These are phyloP conservation scores for Aciculoconidium aculeatum DNA, from an alignment of 805 yeast species.

Conservation along the genomic window DNA sequence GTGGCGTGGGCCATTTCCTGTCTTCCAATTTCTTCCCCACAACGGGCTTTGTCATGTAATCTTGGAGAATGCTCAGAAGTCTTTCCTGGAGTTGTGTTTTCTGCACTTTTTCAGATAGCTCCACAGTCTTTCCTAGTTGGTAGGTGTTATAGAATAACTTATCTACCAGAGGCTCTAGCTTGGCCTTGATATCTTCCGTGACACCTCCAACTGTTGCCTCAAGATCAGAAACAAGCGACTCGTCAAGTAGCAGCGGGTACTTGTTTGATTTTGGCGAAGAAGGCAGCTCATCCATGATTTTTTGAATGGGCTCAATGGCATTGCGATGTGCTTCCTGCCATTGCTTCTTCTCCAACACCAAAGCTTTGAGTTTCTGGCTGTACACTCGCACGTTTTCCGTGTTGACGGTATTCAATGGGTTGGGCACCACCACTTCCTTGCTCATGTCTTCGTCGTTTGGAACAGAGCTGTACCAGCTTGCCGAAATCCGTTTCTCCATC, in stretches of 20 bases:
- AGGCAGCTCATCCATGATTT: not conserved
- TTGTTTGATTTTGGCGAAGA: no score
- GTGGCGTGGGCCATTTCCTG: no score
- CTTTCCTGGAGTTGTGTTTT: conserved; percentile 12
- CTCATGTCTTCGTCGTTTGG: conserved; percentile 17
- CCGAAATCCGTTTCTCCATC: conserved; percentile 50
- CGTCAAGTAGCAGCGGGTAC: conserved; percentile 13
- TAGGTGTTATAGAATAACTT: conserved; percentile 28
- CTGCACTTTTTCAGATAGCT: conserved; percentile 17
- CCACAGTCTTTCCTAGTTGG: conserved; percentile 19
- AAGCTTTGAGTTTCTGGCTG: conserved; percentile 35
- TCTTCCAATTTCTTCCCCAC: conserved; percentile 7
- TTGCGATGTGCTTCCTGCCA: conserved; percentile 37
- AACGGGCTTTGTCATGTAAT: conserved; percentile 16
- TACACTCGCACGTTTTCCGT: conserved; percentile 41
- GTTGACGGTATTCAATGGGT: conserved; percentile 55
- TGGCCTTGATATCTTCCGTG: conserved; percentile 10
- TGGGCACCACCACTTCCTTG: conserved; percentile 41
- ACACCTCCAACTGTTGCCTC: conserved; percentile 9
- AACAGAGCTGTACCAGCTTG: conserved; percentile 59
- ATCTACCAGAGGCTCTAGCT: conserved; percentile 30
- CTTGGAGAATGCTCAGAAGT: conserved; percentile 16
- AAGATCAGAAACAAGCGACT: conserved; percentile 10
- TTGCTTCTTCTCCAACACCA: conserved; percentile 41
- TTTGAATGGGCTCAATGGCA: conserved; percentile 11